Percentiles rank a stretch among this genome's conserved stretches.
Conservation (phyloP, 257 asterid species). For the Solanum medicagineum region DNA sequence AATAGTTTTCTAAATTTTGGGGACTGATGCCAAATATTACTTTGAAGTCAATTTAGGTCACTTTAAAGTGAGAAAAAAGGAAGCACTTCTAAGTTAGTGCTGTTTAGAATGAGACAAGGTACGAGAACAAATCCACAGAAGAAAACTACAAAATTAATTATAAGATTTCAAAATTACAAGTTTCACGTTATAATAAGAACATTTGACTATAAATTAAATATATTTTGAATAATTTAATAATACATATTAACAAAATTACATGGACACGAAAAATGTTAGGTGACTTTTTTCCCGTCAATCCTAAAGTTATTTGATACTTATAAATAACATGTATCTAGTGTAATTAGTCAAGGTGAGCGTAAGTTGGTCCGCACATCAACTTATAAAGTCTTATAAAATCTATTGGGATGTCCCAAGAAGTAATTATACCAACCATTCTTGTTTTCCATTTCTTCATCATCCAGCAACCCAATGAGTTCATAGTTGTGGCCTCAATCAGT, state of each 20-base stretch:
- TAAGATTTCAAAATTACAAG: neutral
- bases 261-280: too few species aligned
- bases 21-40: neutral
- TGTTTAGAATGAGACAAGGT: neutral
- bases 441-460: neutral
- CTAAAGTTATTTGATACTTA: too few species aligned
- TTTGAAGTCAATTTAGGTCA: neutral
- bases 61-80: neutral
- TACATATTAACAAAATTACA: neutral
- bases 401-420: neutral
- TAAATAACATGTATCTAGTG: rapidly evolving
- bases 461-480: neutral
- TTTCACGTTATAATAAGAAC: neutral
- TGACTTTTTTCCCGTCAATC: too few species aligned
- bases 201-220: neutral
- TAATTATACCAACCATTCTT: neutral
- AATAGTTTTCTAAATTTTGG: neutral
- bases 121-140: neutral
- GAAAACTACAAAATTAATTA: neutral
- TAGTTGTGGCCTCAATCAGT: neutral
- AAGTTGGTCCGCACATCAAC: rapidly evolving
- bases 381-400: neutral
- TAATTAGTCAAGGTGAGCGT: rapidly evolving
- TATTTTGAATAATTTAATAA: neutral
- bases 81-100: neutral